Evolutionary conservation across 768 basidiomycete species (phyloP), one percentile per base, ranked within the genome.

Genomic region (Steccherinum ochraceum): DNA sequence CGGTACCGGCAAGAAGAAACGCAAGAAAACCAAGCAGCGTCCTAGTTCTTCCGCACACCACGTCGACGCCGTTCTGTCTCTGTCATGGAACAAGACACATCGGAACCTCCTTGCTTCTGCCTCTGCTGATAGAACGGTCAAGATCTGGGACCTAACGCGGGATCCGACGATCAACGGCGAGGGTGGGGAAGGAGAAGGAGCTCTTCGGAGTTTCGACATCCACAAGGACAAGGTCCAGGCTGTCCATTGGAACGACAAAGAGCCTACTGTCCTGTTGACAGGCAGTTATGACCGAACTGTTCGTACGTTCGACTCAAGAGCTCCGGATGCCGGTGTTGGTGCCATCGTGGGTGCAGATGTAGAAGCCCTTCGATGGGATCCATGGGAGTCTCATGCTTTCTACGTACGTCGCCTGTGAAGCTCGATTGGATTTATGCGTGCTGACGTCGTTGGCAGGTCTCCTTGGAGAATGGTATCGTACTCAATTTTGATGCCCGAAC

Each of bases 1-100:
- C 0, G 93, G 92, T n/a, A 94, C 89, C 2, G 93, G 93, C 19
- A 97, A 97, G 73, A 97, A 97, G 70, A 96, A 96, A 75, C 81
- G 84, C 61, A 95, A 92, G 67, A 93, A 93, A 66, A 71, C 75
- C 43, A 90, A 87, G 63, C 77, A 81, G 40, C 81, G 90, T 23
- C 53, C 72, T 1, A 64, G 71, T 0, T 79, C 81, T 53, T 71
- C 80, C 2, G 78, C 79, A 0, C 81, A 93, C 61, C 96, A 98
- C 66, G 90, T 95, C 61, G 94, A 95, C 56, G 90, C 94, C 4
- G 89, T 99, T 39, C 81, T 98, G n/a, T 77, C 81, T 0, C 78
- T 98, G 40, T 89, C 89, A 48, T 98, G 96, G 95, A 98, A 97
- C 62, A 84, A 76, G 50, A 72, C 76, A 2, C 91, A 95, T 61